Evolutionary conservation across 169 alveolate genomes (phyloP).

Genomic region (Besnoitia besnoiti): DNA sequence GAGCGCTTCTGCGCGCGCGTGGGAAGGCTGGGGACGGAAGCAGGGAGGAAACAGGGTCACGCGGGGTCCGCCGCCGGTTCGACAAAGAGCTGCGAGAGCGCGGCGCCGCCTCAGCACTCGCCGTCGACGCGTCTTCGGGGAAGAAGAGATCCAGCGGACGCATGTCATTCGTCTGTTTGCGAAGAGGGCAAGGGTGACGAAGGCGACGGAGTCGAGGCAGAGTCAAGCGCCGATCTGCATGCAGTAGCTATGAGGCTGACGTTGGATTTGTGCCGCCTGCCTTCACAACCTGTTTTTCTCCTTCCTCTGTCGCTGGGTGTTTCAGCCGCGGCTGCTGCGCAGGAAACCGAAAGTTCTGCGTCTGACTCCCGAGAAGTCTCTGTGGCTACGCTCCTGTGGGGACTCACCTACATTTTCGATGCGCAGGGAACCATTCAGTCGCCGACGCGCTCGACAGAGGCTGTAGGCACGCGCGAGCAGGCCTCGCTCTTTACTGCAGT

Average conservation of each 20-base stretch:
- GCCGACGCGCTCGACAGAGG: background rate
- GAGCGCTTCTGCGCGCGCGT: conserved; percentile 3
- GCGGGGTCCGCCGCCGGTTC: too few species aligned
- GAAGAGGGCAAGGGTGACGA: background rate
- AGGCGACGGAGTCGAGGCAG: background rate
- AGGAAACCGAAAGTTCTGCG: background rate
- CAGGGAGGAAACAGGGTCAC: too few species aligned
- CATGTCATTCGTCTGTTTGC: too few species aligned
- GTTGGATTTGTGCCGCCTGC: conserved; percentile 1
- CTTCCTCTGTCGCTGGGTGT: background rate
- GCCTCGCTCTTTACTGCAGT: background rate
- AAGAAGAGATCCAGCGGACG: too few species aligned
- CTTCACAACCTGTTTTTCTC: conserved; percentile 1
- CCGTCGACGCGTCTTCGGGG: too few species aligned
- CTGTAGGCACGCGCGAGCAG: background rate
- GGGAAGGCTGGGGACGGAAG: too few species aligned
- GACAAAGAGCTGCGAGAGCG: too few species aligned
- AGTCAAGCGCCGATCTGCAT: background rate
- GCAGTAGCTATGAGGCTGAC: background rate
- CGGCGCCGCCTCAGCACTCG: too few species aligned
- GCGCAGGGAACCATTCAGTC: background rate
- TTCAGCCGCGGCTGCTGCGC: background rate
- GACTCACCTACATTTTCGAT: background rate
- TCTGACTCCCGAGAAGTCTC: background rate
- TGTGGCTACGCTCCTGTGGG: background rate